Evolutionary conservation across 176 grass and related monocot species (phyloP), one percentile per base, ranked within the genome.

Genomic region (Oryza longistaminata): DNA sequence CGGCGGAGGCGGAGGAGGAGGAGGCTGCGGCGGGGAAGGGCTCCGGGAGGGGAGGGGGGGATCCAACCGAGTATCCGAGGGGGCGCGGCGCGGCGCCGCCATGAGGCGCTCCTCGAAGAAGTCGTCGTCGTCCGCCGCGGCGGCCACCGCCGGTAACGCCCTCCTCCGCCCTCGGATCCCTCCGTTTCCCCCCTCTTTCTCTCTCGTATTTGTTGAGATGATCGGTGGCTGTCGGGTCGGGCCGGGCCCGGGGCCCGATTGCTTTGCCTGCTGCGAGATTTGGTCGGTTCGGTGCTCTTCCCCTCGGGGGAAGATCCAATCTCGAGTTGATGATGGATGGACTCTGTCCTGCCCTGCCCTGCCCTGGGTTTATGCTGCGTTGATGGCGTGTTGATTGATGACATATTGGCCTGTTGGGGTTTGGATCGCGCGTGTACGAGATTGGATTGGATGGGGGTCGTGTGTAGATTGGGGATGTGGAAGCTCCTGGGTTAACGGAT

Each of bases 31-130:
- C 7, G 17, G n/a, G 49, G 81, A 55, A 16, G 39, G 7, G 39
- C 50, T 24, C 45, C 66, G 22, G 53, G 65, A 62, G 58, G 1
- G 58, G 1, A 3, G 21, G 58, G 1, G 1, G 5, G 21, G 60
- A 34, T 21, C 66, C 50, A 14, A 42, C 40, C 2, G 58, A 21
- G 53, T 62, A 62, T n/a, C 58, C 2, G 10, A 21, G 21, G 13
- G 13, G 2, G 49, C 13, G 49, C 0, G 2, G 49, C 4, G 49
- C 0, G 49, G 49, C 49, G 34, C 33, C 65, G 80, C 66, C 76
- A 91, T 91, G 89, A 91, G 89, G 89, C 85, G 85, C 64, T 84
- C 76, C 76, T 85, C 85, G 43, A 91, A 66, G 89, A 91, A 91
- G 77, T 72, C 85, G 24, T 84, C 81, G 16, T 87, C 89, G 9